Evolutionary conservation across 2,329 filamentous ascomycete species (phyloP), one percentile per base, ranked within the genome.

Genomic region (Hymenoscyphus fructigenus): DNA sequence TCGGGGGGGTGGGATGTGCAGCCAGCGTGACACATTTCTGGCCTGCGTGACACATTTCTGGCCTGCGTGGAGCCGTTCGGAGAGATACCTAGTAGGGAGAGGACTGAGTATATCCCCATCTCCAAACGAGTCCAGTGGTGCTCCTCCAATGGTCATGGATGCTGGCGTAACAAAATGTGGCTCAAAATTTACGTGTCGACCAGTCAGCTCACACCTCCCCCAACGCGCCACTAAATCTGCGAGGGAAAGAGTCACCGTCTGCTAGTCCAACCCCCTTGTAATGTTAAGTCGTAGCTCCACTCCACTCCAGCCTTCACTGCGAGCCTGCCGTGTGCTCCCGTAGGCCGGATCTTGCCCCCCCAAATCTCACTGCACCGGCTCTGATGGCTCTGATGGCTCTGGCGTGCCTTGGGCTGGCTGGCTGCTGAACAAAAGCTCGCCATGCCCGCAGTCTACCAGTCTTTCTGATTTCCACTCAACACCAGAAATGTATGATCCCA

Each of bases 401-500:
- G 12, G n/a, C 5, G 34, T n/a, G 29, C 57, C 7, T 9, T 34
- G 57, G 26, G 26, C 36, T 15, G 23, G 26, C 29, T n/a, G 36
- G 9, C 59, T 23, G n/a, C 41, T 28, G 17, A 70, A 66, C 65
- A 67, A 70, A 69, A 69, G 56, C 61, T 50, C 63, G 61, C 61
- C 62, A 63, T 67, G 61, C 69, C 70, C 69, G 66, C 71, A 68
- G 65, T 53, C 58, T 44, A 26, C 20, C 59, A 50, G 57, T 58
- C 58, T 57, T 63, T 14, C 57, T 59, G 26, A 58, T 68, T 66
- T 59, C 38, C 44, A 68, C 64, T 66, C 65, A 65, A 57, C 63
- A 61, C 66, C 69, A 69, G 65, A 65, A n/a, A 75, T 74, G 72
- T 73, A 73, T 66, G 71, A 72, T 70, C 67, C 67, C 63, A 66